A percentile compares a stretch with the other conserved stretches of the same genome.
These are phyloP conservation scores for Skeletonema costatum DNA, from an alignment of 108 stramenopile genomes.

Conservation along the genomic window DNA sequence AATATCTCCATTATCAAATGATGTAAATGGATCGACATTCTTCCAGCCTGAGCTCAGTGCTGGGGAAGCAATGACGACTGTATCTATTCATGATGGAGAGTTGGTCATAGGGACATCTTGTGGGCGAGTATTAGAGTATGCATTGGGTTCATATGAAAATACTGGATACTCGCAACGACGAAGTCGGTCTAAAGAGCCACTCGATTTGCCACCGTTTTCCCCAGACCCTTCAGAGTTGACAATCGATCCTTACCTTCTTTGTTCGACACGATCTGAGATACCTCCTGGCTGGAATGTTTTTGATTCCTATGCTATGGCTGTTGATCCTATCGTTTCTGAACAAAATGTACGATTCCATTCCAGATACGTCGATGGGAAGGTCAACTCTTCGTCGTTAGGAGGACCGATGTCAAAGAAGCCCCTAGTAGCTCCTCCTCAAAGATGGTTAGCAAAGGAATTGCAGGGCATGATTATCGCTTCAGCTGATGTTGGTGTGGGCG, in stretches of 20 bases:
- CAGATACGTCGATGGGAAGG: constrained; percentile 26
- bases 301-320: constrained; percentile 53
- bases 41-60: constrained; percentile 55
- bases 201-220: constrained; percentile 62
- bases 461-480: background rate
- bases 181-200: constrained; percentile 27
- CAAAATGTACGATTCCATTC: constrained; percentile 22
- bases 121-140: constrained; percentile 64
- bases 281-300: constrained; percentile 54
- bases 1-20: constrained; percentile 58
- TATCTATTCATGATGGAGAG: constrained; percentile 46
- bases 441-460: constrained; percentile 51
- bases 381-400: constrained; percentile 52
- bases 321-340: constrained; percentile 52
- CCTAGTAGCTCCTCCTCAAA: constrained; percentile 35
- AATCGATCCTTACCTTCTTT: constrained; percentile 63
- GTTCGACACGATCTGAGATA: constrained; percentile 9
- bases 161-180: constrained; percentile 4
- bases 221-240: constrained; percentile 55
- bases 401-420: constrained; percentile 55
- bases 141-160: constrained; percentile 54
- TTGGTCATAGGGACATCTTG: constrained; percentile 67
- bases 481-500: background rate
- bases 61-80: constrained; percentile 71
- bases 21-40: constrained; percentile 50